phyloP scores from a whole-genome alignment of 305 asterid genomes.

The Fraxinus sp. region DNA sequence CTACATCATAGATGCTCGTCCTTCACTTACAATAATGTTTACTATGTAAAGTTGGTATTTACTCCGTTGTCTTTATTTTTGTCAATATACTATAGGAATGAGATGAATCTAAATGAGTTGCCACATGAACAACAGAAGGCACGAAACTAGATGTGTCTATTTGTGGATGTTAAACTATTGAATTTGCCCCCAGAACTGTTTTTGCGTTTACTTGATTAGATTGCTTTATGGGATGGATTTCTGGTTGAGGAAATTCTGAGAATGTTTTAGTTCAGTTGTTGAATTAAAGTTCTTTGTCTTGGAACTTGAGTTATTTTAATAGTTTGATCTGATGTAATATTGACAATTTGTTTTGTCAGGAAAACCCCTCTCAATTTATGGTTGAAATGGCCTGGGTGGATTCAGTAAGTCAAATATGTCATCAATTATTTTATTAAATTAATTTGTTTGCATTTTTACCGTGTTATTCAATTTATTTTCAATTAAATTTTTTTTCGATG shows the following conservation, averaged over 20 bases:
- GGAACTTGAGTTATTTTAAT: background rate
- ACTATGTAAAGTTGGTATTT: background rate
- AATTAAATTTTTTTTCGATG: conserved; percentile 4
- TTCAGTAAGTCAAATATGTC: conserved; percentile 55
- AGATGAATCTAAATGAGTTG: conserved; percentile 6
- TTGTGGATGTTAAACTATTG: background rate
- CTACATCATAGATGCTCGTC: background rate
- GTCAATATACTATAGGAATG: background rate
- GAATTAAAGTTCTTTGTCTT: background rate
- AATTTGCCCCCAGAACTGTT: background rate
- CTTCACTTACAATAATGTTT: background rate
- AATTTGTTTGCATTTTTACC: background rate
- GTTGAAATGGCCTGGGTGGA: conserved; percentile 83
- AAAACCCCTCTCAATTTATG: conserved; percentile 74
- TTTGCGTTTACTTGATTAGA: background rate
- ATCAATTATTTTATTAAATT: conserved; percentile 19
- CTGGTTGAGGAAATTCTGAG: background rate
- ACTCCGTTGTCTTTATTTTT: background rate
- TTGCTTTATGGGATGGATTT: background rate
- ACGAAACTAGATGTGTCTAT: background rate
- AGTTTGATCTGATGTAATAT: conserved; percentile 4
- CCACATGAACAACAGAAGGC: background rate
- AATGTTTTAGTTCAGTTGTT: background rate
- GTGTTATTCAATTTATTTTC: background rate
- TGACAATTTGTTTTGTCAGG: conserved; percentile 47